Base-by-base conservation (phyloP, 1,139 yeast species). In the Yamadazyma taylorii region DNA sequence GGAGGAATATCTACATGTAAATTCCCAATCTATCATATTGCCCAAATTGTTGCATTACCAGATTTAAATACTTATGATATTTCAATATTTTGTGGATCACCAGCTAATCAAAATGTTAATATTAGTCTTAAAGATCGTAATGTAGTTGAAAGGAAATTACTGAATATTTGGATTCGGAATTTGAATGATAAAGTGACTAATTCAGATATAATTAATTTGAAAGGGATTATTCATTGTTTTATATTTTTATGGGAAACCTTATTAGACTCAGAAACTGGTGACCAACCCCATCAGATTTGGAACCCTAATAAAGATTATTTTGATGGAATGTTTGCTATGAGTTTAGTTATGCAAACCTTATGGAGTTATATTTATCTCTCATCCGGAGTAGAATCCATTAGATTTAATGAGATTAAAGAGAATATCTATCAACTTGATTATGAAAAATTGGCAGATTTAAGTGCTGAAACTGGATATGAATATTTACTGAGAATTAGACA, bases 21-120 rank as follows among this genome's bases (percentile, higher is more conserved):
- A 46, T 70, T 75, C 40, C 74, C 81, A 0, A 73, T 79, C 38
- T 82, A 80, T 56, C 90, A 85, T 50, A 66, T 85, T 58, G 81
- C 89, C 0, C 92, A 85, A 53, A 78, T 87, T 15, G 76, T 81
- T 24, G 78, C 87, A 51, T 69, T 69, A 50, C 51, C 71, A 1
- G 75, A 85, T 34, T 72, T 85, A 24, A 79, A 85, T 40, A 88
- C 85, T 45, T 81, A 84, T 56, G 95, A 87, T 56, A 76, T 85
- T 39, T 85, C 85, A 37, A 81, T 85, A 7, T 82, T 70, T 55
- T 84, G 90, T 5, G 96, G 96, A 1, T 85, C 89, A 2, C 92
- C 94, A 0, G 79, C 85, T 53, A 75, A 88, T 48, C 83, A 85
- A 80, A 86, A 85, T 55, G 94, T 85, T 21, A 73, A 70, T 37